Conservation (phyloP, 2,329 filamentous ascomycete species). For the Ophiostoma himal-ulmi region DNA sequence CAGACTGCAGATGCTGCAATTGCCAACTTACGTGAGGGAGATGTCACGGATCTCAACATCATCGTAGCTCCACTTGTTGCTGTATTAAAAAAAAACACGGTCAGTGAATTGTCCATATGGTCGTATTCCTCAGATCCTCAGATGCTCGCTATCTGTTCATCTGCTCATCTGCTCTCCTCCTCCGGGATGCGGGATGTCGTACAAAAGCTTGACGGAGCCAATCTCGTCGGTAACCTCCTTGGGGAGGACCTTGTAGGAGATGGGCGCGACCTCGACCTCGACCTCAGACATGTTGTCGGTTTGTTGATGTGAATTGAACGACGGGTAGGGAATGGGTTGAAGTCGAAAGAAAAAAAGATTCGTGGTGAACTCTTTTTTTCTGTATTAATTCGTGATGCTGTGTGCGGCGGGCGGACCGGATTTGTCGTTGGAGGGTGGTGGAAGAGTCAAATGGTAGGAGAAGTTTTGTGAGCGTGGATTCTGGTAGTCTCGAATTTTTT, state of each 20-base stretch:
- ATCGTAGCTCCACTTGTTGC: slow-evolving; percentile 88
- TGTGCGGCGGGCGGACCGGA: slow-evolving; percentile 18
- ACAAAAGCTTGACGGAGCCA: slow-evolving; percentile 86
- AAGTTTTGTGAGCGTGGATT: slow-evolving; percentile 18
- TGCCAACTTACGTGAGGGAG: slow-evolving; percentile 83
- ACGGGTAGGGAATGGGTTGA: slow-evolving; percentile 17
- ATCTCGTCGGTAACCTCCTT: slow-evolving; percentile 88
- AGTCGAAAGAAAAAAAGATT: slow-evolving; percentile 18
- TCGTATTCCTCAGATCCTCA: neutral
- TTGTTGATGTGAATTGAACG: slow-evolving; percentile 34
- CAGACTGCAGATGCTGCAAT: slow-evolving; percentile 8
- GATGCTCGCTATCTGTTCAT: neutral
- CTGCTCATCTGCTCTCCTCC: neutral
- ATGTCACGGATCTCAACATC: slow-evolving; percentile 99
- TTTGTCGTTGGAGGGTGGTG: slow-evolving; percentile 18
- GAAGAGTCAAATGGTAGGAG: slow-evolving; percentile 8
- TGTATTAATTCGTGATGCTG: slow-evolving; percentile 12
- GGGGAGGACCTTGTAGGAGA: slow-evolving; percentile 72
- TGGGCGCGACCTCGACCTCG: slow-evolving; percentile 87
- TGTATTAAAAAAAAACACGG: slow-evolving; percentile 20
- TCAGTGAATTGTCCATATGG: slow-evolving; percentile 15
- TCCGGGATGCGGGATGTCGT: slow-evolving; percentile 15
- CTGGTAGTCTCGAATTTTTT: slow-evolving; percentile 21
- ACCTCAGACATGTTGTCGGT: slow-evolving; percentile 74
- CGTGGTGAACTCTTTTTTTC: slow-evolving; percentile 18